Base-by-base conservation (phyloP, 768 basidiomycete species). In the Termitomyces sp. region DNA sequence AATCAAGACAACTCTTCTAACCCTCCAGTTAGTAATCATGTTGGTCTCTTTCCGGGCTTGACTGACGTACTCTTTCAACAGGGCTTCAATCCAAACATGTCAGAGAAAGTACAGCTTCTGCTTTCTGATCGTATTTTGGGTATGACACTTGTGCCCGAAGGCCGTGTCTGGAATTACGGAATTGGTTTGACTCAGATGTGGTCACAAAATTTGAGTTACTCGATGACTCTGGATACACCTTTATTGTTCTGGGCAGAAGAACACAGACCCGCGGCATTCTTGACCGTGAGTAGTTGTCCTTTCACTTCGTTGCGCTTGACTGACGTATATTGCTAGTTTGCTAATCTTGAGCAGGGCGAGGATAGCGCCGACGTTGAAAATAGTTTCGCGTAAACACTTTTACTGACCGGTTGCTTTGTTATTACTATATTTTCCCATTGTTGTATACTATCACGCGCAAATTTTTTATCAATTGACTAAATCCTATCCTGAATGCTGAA, bases 61-160 rank as follows among this genome's bases (percentile, higher is more conserved):
- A 60, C 53, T 59, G 18, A 58, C 48, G 18, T 52, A 9, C n/a
- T 28, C 54, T 20, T 51, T 42, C 53, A 62, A 40, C 65, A 86
- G 76, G 94, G 96, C 43, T 99, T 96, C 78, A 98, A 96, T 72
- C 92, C 94, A n/a, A 92, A 91, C 63, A 98, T 98, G 96, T 96
- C 94, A 1, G 95, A 96, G 70, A 87, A 94, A 24, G 94, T 97
- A 24, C 91, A 93, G 71, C 79, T 98, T 33, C 78, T 98, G 58
- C 77, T 98, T 24, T 98, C 95, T 18, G 97, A 99, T 68, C 90
- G 96, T 61, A 87, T 99, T 63, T 81, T 98, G 16, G 97, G 95
- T 24, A 94, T 95, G 86, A 96, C 94, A 0, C 76, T 98, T 8
- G 93, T 96, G 18, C 94, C 92, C 1, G 94, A 90, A 70, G 97